These are phyloP conservation scores for Fusarium verticillioides DNA, from an alignment of 2,329 filamentous ascomycete species.

Conservation along the genomic window DNA sequence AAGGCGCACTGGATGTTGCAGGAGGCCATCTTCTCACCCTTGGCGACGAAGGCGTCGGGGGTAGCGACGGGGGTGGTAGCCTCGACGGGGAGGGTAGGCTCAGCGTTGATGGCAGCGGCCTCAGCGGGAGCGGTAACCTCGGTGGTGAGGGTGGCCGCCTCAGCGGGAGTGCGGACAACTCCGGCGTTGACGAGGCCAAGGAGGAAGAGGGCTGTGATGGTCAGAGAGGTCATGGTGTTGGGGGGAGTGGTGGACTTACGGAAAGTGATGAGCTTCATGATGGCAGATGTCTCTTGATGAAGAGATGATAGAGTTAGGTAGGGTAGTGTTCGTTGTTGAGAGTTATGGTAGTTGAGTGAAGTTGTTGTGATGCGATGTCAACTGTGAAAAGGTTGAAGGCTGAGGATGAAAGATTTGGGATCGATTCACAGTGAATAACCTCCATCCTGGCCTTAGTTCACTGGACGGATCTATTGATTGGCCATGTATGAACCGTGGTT, in stretches of 20 bases:
- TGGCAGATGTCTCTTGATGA: background rate
- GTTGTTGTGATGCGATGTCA: background rate
- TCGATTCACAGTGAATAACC: background rate
- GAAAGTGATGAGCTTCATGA: constrained; percentile 7
- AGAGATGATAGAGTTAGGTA: background rate
- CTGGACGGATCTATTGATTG: background rate
- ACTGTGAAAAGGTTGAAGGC: background rate
- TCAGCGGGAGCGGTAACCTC: background rate
- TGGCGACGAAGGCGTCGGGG: background rate
- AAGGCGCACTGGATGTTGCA: constrained; percentile 4
- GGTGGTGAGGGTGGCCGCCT: background rate
- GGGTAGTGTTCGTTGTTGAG: background rate
- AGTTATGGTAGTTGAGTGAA: background rate
- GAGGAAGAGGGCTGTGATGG: background rate
- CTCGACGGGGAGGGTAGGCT: background rate
- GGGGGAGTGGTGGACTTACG: background rate
- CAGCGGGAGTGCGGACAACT: background rate
- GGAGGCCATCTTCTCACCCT: background rate
- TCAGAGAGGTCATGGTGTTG: background rate
- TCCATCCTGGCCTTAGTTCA: background rate
- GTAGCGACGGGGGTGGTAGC: background rate
- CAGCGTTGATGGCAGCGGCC: too few species aligned
- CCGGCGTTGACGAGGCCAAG: background rate
- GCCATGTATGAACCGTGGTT: background rate
- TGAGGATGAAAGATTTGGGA: background rate